Base-by-base conservation (phyloP, 345 rosid species). In the Dipteronia dyeriana region DNA sequence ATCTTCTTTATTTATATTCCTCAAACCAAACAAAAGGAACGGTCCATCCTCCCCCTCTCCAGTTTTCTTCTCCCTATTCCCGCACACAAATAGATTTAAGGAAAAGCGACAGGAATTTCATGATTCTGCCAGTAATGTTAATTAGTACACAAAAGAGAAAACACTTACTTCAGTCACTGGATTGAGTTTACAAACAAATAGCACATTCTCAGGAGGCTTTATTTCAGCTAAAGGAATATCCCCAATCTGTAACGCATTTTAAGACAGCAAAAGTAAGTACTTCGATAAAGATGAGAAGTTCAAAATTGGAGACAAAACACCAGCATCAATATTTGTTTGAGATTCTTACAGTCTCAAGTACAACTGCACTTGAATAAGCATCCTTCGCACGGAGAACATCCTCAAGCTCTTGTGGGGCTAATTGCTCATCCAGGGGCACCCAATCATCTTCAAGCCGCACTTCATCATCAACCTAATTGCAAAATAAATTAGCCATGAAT, bases 401-500 rank as follows among this genome's bases (percentile, higher is more conserved):
- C 82, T 94, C 97, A 69, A 96, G 88, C 70, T 96, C 95, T 4
- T 79, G 80, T 16, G 82, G 38, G 71, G 87, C 90, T 72, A 96
- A 80, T 84, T 90, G 84, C 79, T 96, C 98, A 80, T 96, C 99
- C 88, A 96, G 76, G 19, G 99, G 98, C 73, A 94, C 93, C 99
- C 99, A 96, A 83, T 91, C 99, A 86, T 92, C 98, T 86, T 96
- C 99, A 82, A 96, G 97, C 64, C 97, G 91, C 38, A 92, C 98
- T 39, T 91, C 90, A 82, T 88, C 88, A 16, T 89, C 89, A 79
- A 86, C 93, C 97, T 92, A 72, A 51, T 71, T 38, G 70, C 64
- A 77, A 63, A 61, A 51, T 49, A 66, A 66, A 68, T 29, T 16
- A 79, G 22, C 26, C 12, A n/a, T 5, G 26, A 76, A 39, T 25